Evolutionary conservation across 176 grass and related monocot species (phyloP), one percentile per base, ranked within the genome.

Genomic region (Olyra latifolia): DNA sequence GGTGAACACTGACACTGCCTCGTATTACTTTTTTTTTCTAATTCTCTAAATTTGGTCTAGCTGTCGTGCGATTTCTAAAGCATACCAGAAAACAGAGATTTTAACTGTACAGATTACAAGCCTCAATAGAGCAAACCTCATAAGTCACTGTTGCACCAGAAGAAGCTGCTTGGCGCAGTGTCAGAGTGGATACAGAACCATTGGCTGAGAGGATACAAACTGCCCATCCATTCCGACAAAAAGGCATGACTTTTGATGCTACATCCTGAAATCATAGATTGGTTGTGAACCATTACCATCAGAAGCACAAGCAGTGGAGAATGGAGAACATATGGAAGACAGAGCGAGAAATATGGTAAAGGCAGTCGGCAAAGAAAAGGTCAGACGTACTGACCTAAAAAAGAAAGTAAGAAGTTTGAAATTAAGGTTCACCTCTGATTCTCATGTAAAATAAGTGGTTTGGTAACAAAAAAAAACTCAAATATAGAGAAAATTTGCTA

Each of bases 121-220:
- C 2, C 23, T 56, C 35, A 85, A 76, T 69, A 13, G 1, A 71
- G 57, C 79, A 66, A 64, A 94, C 92, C 89, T 94, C 89, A 42
- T 94, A 94, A 78, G 84, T 82, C 70, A 89, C 73, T 46, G 88
- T 94, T 82, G 80, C 83, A 84, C 62, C 49, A 53, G 73, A 86
- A 84, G 80, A 87, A 70, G 78, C 76, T 6, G 77, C 72, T 75
- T 87, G 89, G 22, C 55, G 55, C 39, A 94, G 72, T 44, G 89
- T 89, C 44, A 91, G 83, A 47, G 84, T 89, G 15, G 89, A 87
- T 82, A 94, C 79, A 48, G 42, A 61, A 30, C 92, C 92, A 89
- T 89, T 82, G 29, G 92, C 92, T 38, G 92, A 87, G 32, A 89
- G 77, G 60, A 91, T 79, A 84, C 77, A 91, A 87, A 94, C 80